Evolutionary conservation across 768 basidiomycete genomes (phyloP).

Genomic region (Phylloporus arenicola): DNA sequence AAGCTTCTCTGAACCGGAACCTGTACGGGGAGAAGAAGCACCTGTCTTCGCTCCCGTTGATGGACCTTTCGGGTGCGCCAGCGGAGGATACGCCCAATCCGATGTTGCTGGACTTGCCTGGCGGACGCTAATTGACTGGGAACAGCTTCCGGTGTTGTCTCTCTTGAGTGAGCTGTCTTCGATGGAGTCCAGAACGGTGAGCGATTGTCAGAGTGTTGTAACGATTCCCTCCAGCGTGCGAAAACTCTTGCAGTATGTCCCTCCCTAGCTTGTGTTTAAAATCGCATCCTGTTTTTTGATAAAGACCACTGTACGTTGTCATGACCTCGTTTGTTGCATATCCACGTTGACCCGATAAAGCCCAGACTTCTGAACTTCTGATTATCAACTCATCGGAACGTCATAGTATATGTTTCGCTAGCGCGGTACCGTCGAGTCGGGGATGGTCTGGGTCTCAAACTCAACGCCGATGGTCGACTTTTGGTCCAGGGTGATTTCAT

Average conservation of each 20-base stretch:
- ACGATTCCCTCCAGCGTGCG: conserved; percentile 15
- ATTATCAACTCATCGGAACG: too few species aligned
- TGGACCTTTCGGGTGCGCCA: conserved; percentile 36
- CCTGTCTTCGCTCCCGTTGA: conserved; percentile 65
- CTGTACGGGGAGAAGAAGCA: conserved; percentile 37
- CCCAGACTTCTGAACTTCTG: too few species aligned
- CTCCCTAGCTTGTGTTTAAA: conserved; percentile 3
- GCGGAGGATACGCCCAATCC: conserved; percentile 12
- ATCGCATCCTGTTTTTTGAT: not conserved
- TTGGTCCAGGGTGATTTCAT: conserved; percentile 98
- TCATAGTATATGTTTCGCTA: too few species aligned
- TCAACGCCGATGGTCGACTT: conserved; percentile 99
- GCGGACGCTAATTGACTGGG: conserved; percentile 45
- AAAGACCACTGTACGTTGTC: too few species aligned
- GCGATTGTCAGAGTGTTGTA: conserved; percentile 23
- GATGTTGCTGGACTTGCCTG: conserved; percentile 56
- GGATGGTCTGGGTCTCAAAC: conserved; percentile 93
- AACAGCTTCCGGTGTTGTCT: conserved; percentile 62
- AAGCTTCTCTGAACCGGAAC: conserved; percentile 32
- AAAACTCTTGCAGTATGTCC: conserved; percentile 19
- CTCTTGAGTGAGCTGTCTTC: conserved; percentile 55
- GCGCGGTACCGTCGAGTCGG: conserved; percentile 71
- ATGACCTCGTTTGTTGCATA: too few species aligned
- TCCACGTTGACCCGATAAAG: too few species aligned
- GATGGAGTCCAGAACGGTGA: conserved; percentile 33